Evolutionary conservation across 1,284 basidiomycete genomes (phyloP).

Genomic region (Inonotus hispidus): DNA sequence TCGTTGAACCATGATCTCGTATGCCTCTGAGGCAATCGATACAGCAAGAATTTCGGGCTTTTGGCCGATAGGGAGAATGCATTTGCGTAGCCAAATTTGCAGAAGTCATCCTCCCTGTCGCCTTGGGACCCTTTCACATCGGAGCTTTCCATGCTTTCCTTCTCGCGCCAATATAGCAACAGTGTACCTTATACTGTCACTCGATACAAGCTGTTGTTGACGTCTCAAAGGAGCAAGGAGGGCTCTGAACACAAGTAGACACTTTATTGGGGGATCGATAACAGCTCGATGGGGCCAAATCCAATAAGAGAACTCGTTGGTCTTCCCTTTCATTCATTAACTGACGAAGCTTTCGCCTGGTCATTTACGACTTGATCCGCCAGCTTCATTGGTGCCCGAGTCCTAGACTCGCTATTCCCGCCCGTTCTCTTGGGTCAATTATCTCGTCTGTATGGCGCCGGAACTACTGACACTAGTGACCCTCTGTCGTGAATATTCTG

Average conservation of each 20-base stretch:
- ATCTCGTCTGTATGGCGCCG: background rate
- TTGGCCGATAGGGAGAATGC: background rate
- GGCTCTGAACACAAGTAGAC: background rate
- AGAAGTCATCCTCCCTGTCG: background rate
- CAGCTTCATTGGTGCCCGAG: background rate
- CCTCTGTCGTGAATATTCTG: background rate
- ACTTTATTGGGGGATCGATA: background rate
- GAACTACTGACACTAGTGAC: background rate
- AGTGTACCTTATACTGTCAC: background rate
- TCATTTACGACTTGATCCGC: conserved; percentile 12
- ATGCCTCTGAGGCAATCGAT: background rate
- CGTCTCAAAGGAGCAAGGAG: background rate
- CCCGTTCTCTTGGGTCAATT: conserved; percentile 4
- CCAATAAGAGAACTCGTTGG: background rate
- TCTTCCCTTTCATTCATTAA: background rate
- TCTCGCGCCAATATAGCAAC: background rate
- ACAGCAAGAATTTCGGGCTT: background rate
- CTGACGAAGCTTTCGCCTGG: background rate
- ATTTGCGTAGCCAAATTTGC: background rate
- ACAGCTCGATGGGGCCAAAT: background rate
- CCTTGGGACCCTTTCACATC: conserved; percentile 6
- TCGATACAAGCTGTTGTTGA: too few species aligned
- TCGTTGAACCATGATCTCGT: background rate
- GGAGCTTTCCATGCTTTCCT: background rate
- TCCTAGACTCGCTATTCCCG: background rate